Evolutionary conservation across 257 asterid species (phyloP).

Genomic region (Jacaranda mimosifolia): DNA sequence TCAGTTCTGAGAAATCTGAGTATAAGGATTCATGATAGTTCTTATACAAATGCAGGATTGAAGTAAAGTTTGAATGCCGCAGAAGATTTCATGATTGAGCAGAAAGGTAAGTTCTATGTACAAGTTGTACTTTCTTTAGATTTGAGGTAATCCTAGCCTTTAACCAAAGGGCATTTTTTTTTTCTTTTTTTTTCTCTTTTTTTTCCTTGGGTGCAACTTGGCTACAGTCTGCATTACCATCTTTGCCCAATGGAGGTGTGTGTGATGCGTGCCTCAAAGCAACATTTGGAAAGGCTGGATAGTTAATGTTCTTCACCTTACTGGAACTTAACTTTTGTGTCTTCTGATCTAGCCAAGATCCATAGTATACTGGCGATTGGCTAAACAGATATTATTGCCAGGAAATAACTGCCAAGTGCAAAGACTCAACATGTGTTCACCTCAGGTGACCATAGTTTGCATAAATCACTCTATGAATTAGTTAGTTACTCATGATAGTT

Average conservation of each 20-base stretch:
- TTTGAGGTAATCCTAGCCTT: conserved; percentile 1
- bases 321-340: neutral
- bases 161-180: neutral
- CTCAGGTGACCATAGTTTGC: neutral
- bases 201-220: no score
- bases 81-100: conserved; percentile 30
- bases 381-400: neutral
- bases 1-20: neutral
- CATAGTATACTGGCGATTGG: neutral
- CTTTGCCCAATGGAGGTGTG: neutral
- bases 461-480: neutral
- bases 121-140: neutral
- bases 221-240: neutral
- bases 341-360: neutral
- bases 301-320: neutral
- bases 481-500: neutral
- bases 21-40: conserved; percentile 1
- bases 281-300: neutral
- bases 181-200: neutral
- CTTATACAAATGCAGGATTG: conserved; percentile 47
- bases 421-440: neutral
- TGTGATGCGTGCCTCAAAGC: neutral
- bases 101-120: conserved; percentile 24
- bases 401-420: neutral
- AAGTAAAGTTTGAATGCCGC: conserved; percentile 29